Conservation (phyloP, 192 early-diverging fungal species). For the Coemansia reversa region DNA sequence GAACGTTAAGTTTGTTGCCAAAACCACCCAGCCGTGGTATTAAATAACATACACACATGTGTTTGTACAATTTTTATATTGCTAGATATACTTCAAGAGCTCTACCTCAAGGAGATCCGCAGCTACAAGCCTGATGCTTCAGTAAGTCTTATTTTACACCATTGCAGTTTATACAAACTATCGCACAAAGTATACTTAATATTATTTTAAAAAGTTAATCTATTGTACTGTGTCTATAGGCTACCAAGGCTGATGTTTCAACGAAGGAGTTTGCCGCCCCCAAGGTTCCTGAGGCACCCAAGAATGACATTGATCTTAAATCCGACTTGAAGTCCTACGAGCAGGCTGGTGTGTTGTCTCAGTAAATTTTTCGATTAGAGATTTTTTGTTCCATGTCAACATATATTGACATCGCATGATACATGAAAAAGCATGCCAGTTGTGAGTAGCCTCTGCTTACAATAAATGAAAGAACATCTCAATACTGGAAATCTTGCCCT, state of each 20-base stretch:
- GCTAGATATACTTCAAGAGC: slow-evolving; percentile 47
- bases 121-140: slow-evolving; percentile 45
- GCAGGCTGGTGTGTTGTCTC: slow-evolving; percentile 28
- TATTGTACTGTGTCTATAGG: slow-evolving; percentile 5
- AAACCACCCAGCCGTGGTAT: neutral
- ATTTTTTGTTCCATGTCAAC: neutral
- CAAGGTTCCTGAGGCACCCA: slow-evolving; percentile 38
- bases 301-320: slow-evolving; percentile 43
- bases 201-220: neutral
- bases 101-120: slow-evolving; percentile 54
- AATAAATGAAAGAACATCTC: too few relatives aligned
- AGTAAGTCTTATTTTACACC: slow-evolving; percentile 10
- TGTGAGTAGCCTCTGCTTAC: too few relatives aligned
- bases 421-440: neutral
- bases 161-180: neutral
- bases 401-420: neutral
- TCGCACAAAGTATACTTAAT: neutral
- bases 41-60: neutral
- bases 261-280: slow-evolving; percentile 44
- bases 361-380: slow-evolving; percentile 13
- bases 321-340: slow-evolving; percentile 46
- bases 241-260: slow-evolving; percentile 44
- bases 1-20: neutral
- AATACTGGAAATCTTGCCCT: too few relatives aligned
- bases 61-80: neutral